Conservation (phyloP, 495 filamentous ascomycete species). For the Annulohypoxylon stygium region DNA sequence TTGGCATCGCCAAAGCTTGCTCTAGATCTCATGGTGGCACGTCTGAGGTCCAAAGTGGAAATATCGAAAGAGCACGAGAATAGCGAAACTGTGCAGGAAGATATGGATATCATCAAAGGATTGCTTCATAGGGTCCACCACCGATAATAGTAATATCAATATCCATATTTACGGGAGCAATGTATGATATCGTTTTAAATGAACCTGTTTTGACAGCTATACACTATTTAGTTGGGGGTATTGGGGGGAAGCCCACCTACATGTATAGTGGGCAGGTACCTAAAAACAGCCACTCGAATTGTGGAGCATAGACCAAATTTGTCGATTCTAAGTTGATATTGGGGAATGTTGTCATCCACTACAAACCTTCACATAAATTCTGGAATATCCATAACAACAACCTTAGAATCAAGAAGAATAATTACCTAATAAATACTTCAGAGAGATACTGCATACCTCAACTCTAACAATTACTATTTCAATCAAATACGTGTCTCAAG, state of each 20-base stretch:
- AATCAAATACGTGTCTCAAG: neutral
- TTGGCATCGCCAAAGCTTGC: slow-evolving; percentile 41
- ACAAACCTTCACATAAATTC: neutral
- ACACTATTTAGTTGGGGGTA: neutral
- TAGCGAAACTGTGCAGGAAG: slow-evolving; percentile 34
- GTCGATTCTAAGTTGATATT: neutral
- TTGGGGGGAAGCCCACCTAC: no score
- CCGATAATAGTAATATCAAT: slow-evolving; percentile 3
- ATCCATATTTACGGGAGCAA: neutral
- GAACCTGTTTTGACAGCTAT: neutral
- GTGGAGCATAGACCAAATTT: neutral
- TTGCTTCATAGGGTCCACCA: slow-evolving; percentile 34
- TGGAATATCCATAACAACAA: neutral
- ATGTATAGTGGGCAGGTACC: neutral
- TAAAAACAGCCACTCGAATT: neutral
- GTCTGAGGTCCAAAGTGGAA: slow-evolving; percentile 41
- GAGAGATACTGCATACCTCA: neutral
- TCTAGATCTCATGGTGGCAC: slow-evolving; percentile 42
- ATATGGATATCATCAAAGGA: slow-evolving; percentile 32
- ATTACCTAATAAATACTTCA: neutral
- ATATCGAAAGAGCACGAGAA: slow-evolving; percentile 31
- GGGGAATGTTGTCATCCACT: no score
- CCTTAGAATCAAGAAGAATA: neutral
- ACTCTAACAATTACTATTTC: neutral
- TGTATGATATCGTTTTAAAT: neutral